These are phyloP conservation scores for Cylindrotheca fusiformis DNA, from an alignment of 108 stramenopile genomes.

Conservation along the genomic window DNA sequence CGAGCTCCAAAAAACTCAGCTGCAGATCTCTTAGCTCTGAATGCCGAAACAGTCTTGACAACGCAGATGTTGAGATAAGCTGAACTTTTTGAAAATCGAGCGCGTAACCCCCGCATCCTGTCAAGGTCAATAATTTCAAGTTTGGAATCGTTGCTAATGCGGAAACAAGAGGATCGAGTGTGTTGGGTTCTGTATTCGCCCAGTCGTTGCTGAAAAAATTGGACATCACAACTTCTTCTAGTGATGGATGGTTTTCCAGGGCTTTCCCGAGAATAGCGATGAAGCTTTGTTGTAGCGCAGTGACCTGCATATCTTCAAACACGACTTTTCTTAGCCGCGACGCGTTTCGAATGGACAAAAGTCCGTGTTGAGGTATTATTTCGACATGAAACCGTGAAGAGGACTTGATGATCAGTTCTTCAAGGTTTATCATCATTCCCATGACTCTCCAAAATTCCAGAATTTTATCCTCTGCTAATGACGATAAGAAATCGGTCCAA, in stretches of 20 bases:
- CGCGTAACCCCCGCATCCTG: slow-evolving; percentile 23
- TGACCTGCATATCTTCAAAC: slow-evolving; percentile 26
- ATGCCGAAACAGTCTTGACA: slow-evolving; percentile 1
- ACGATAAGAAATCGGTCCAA: slow-evolving; percentile 13
- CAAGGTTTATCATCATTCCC: background rate
- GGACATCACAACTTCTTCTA: slow-evolving; percentile 9
- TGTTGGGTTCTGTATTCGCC: slow-evolving; percentile 17
- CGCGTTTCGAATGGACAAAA: slow-evolving; percentile 9
- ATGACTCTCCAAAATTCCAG: slow-evolving; percentile 2
- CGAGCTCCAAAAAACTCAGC: slow-evolving; percentile 16
- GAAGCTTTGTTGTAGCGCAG: slow-evolving; percentile 2
- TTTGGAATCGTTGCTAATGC: slow-evolving; percentile 14
- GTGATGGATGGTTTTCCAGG: slow-evolving; percentile 4
- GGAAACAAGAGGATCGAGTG: slow-evolving; percentile 9
- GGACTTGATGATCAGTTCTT: slow-evolving; percentile 12
- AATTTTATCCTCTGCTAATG: slow-evolving; percentile 11
- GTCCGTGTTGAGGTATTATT: slow-evolving; percentile 4
- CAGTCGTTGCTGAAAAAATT: slow-evolving; percentile 28
- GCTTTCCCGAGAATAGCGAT: background rate
- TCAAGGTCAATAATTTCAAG: slow-evolving; percentile 2
- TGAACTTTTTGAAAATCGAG: slow-evolving; percentile 14
- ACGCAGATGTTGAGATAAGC: slow-evolving; percentile 7
- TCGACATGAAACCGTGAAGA: slow-evolving; percentile 22
- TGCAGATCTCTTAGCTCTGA: slow-evolving; percentile 1
- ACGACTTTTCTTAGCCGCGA: background rate